Base-by-base conservation (phyloP, 306 rosid genomes). In the Glycine soja region DNA sequence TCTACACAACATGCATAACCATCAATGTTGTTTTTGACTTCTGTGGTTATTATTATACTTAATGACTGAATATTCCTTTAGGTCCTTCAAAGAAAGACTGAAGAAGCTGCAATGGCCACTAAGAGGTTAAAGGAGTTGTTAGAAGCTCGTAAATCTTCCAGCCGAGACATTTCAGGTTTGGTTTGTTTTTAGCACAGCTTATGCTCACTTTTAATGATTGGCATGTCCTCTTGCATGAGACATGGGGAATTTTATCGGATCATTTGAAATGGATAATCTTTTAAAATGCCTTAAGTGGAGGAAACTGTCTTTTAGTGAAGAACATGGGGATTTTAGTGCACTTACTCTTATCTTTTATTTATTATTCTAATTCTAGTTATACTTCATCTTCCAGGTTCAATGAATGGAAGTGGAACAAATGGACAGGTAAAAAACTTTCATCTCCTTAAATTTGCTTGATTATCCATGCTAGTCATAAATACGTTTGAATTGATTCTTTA, bases 91-190 rank as follows among this genome's bases (percentile, higher is more conserved):
- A 89, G 98, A 82, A 95, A 95, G 89, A 91, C 98, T 11, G 98
- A 95, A 89, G 98, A 95, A 88, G 98, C 98, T 76, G 94, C 98
- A 77, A 89, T 91, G 97, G 98, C 98, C 77, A 95, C 98, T 79
- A 95, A 92, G 86, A 92, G 92, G 91, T 89, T 95, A 75, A 95
- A 95, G 89, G 98, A 95, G 83, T 85, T 95, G 81, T 90, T 95
- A 66, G 98, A 95, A 88, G 98, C 97, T 89, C 98, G 97, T 51
- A 95, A 95, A 83, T 90, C 92, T 78, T 90, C 96, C 82, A 88
- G 79, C 80, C 97, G 98, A 66, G 98, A 95, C 80, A 86, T 78
- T 78, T 84, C 93, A 87, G 92, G 98, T 92, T 76, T 65, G 38
- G 40, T 77, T 79, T 71, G 30, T 51, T 56, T 70, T 36, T 59